phyloP scores from a whole-genome alignment of 2,329 filamentous ascomycete genomes.

The Lecanicillium sp. region DNA sequence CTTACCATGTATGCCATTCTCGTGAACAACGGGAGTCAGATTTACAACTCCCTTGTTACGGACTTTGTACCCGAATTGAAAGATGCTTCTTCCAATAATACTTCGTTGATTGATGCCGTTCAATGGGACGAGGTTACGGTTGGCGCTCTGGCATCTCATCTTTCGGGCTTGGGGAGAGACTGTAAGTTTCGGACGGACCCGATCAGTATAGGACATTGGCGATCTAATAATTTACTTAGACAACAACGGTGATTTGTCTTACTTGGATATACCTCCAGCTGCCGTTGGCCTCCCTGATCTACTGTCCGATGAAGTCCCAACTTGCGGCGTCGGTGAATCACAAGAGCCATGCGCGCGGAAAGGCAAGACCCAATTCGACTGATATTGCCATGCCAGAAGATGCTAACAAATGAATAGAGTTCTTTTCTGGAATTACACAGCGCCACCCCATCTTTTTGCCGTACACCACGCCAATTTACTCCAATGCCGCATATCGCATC shows the following conservation, averaged over 20 bases:
- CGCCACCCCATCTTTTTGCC: conserved; percentile 12
- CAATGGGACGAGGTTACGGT: conserved; percentile 13
- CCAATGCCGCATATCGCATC: conserved; percentile 15
- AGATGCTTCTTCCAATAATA: neutral
- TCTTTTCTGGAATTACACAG: conserved; percentile 11
- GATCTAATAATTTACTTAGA: no score
- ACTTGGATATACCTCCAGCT: no score
- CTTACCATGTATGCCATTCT: conserved; percentile 5
- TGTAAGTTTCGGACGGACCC: conserved; percentile 10
- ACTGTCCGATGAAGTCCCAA: no score
- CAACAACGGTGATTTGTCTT: no score
- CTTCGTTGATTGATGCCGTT: conserved; percentile 3
- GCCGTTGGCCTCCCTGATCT: no score
- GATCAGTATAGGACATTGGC: no score
- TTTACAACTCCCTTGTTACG: neutral
- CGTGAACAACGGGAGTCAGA: neutral
- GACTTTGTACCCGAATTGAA: conserved; percentile 3
- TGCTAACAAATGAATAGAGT: no score
- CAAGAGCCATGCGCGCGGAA: no score
- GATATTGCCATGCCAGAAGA: no score
- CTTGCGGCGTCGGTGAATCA: no score
- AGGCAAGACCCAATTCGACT: no score
- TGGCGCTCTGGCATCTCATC: conserved; percentile 12
- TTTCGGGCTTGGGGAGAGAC: conserved; percentile 11
- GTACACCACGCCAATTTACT: conserved; percentile 13